These are phyloP conservation scores for Sarocladiaceae sp. DNA, from an alignment of 2,329 filamentous ascomycete species.

Conservation along the genomic window DNA sequence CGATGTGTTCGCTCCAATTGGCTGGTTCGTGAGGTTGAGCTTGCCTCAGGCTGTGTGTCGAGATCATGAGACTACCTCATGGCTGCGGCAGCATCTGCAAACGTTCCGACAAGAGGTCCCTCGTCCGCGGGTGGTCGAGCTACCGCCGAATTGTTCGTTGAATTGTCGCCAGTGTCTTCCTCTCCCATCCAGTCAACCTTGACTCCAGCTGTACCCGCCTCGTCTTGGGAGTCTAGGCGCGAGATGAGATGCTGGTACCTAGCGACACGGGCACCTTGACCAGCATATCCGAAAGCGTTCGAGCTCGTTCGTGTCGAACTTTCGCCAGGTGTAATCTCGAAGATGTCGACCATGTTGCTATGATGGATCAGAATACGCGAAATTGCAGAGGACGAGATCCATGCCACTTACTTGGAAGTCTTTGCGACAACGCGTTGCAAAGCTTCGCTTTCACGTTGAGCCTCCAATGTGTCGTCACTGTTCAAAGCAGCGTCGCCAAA, in stretches of 20 bases:
- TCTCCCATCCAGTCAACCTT: conserved; percentile 54
- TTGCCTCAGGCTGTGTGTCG: not conserved
- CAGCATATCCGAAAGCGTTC: conserved; percentile 42
- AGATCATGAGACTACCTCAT: conserved; percentile 29
- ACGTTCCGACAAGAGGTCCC: conserved; percentile 52
- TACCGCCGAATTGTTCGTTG: conserved; percentile 26
- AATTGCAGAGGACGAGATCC: not conserved
- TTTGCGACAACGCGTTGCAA: conserved; percentile 59
- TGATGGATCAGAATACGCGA: conserved; percentile 9
- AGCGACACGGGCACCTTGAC: conserved; percentile 51
- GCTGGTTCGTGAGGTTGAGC: not conserved
- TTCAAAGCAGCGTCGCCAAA: conserved; percentile 54
- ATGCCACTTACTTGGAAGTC: conserved; percentile 54
- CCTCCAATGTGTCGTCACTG: conserved; percentile 56
- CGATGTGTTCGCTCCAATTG: too few relatives aligned
- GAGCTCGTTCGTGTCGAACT: conserved; percentile 27
- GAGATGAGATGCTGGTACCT: conserved; percentile 60
- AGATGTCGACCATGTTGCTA: conserved; percentile 65
- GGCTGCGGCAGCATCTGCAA: conserved; percentile 54
- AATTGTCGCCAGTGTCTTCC: conserved; percentile 44
- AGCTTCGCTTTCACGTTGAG: conserved; percentile 60
- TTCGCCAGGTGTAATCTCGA: conserved; percentile 57
- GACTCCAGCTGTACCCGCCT: conserved; percentile 32
- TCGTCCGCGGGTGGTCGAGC: conserved; percentile 25
- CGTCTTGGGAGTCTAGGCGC: conserved; percentile 46